phyloP scores from a whole-genome alignment of 257 asterid species.

The Oldenlandia corymbosa region DNA sequence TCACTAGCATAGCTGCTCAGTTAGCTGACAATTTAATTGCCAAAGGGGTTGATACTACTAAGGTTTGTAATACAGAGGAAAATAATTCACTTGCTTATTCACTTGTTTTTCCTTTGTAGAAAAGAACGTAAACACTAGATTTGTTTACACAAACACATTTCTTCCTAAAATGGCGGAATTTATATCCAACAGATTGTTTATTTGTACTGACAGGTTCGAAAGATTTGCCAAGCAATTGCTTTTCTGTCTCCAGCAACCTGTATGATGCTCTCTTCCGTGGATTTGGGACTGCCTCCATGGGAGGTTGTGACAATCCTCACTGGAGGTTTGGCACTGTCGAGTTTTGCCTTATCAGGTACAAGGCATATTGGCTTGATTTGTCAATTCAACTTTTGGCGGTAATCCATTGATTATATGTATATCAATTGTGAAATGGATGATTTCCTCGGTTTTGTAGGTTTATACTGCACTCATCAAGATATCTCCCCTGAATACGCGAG shows the following conservation, averaged over 20 bases:
- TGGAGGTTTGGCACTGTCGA: slow-evolving; percentile 78
- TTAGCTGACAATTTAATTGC: slow-evolving; percentile 79
- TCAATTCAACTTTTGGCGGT: not conserved
- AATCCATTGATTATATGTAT: slow-evolving; percentile 5
- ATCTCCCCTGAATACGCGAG: slow-evolving; percentile 97
- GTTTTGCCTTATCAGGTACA: slow-evolving; percentile 93
- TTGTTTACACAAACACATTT: not conserved
- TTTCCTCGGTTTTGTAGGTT: slow-evolving; percentile 42
- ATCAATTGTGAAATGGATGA: slow-evolving; percentile 5
- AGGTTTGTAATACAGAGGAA: slow-evolving; percentile 38
- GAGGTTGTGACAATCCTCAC: slow-evolving; percentile 70
- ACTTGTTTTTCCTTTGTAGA: not conserved
- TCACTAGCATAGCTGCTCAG: slow-evolving; percentile 84
- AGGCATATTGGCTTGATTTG: not conserved
- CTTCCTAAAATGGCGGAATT: not conserved
- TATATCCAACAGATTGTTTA: not conserved
- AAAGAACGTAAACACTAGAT: not conserved
- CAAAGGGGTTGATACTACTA: slow-evolving; percentile 78
- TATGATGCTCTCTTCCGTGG: slow-evolving; percentile 83
- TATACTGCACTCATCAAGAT: slow-evolving; percentile 97
- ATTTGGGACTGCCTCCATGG: slow-evolving; percentile 88
- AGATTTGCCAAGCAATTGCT: slow-evolving; percentile 86
- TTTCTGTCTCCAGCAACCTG: slow-evolving; percentile 90
- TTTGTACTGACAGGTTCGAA: slow-evolving; percentile 58
- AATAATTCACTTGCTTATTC: not conserved